Percentiles rank a stretch among this genome's conserved stretches.
Conservation (phyloP, 495 filamentous ascomycete genomes). For the Cercophora sp. region DNA sequence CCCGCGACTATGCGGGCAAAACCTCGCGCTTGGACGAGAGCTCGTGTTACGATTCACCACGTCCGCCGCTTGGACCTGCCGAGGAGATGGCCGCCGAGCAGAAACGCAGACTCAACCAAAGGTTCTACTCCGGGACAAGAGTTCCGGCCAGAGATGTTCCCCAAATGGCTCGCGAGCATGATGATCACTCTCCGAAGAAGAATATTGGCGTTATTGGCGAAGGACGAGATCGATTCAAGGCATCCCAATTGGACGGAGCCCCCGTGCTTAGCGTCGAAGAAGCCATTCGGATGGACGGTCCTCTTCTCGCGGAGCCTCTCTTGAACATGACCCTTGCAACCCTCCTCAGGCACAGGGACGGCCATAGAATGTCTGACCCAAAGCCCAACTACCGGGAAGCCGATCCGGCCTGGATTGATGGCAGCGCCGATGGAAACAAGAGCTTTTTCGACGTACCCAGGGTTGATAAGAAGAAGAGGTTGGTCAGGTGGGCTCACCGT, state of each 20-base stretch:
- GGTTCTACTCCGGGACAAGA: slow-evolving; percentile 32
- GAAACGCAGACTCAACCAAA: slow-evolving; percentile 16
- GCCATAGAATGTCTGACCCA: no score
- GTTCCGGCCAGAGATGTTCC: slow-evolving; percentile 23
- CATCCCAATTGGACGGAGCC: slow-evolving; percentile 17
- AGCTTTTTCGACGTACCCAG: slow-evolving; percentile 27
- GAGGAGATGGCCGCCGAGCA: neutral
- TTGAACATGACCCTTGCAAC: slow-evolving; percentile 36
- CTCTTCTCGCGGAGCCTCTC: slow-evolving; percentile 33
- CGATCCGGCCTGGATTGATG: slow-evolving; percentile 28
- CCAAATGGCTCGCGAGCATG: slow-evolving; percentile 21
- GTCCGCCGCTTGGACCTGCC: no score
- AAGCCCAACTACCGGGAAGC: slow-evolving; percentile 21
- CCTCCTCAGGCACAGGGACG: slow-evolving; percentile 29
- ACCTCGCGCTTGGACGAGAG: no score
- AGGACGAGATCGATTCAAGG: slow-evolving; percentile 12
- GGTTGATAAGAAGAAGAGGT: slow-evolving; percentile 18
- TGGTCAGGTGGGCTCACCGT: slow-evolving; percentile 11
- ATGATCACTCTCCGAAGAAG: slow-evolving; percentile 17
- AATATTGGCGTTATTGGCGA: slow-evolving; percentile 28
- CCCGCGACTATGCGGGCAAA: slow-evolving; percentile 14
- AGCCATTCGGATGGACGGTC: slow-evolving; percentile 26
- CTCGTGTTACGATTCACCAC: no score
- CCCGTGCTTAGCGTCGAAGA: slow-evolving; percentile 24
- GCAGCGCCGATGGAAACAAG: slow-evolving; percentile 26